Conservation (phyloP, 805 yeast species). For the Hermanozyma aechmeae region DNA sequence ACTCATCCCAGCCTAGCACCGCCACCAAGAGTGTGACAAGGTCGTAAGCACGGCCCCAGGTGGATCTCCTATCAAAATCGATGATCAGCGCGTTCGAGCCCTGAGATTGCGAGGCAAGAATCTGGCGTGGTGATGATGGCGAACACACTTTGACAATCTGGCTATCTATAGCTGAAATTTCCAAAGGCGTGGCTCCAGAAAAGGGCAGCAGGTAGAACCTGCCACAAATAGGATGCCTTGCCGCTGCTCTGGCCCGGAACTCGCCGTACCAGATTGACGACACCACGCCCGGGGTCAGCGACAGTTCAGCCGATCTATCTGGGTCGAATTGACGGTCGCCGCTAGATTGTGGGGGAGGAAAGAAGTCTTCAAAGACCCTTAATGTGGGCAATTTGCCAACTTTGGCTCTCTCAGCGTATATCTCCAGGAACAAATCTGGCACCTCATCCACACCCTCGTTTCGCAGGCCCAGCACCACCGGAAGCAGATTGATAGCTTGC, state of each 20-base stretch:
- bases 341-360: too few relatives aligned
- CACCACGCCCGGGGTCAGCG: too few relatives aligned
- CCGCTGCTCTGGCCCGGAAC: slow-evolving; percentile 18
- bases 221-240: slow-evolving; percentile 28
- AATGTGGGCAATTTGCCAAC: too few relatives aligned
- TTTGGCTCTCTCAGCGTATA: too few relatives aligned
- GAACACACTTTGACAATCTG: slow-evolving; percentile 18
- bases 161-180: slow-evolving; percentile 26
- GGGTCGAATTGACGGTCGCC: too few relatives aligned
- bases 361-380: too few relatives aligned
- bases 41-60: slow-evolving; percentile 51
- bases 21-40: slow-evolving; percentile 61
- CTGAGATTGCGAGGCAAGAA: slow-evolving; percentile 23
- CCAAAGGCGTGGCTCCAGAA: slow-evolving; percentile 20
- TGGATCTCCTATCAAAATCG: slow-evolving; percentile 24
- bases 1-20: slow-evolving; percentile 73
- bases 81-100: slow-evolving; percentile 18
- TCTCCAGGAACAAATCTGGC: too few relatives aligned
- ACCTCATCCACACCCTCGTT: too few relatives aligned
- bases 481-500: slow-evolving; percentile 62
- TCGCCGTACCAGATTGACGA: slow-evolving; percentile 27
- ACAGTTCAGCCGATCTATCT: too few relatives aligned
- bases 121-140: slow-evolving; percentile 15
- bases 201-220: slow-evolving; percentile 29
- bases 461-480: too few relatives aligned